Conservation (phyloP, 2,329 filamentous ascomycete species). For the Nothophoma quercina region DNA sequence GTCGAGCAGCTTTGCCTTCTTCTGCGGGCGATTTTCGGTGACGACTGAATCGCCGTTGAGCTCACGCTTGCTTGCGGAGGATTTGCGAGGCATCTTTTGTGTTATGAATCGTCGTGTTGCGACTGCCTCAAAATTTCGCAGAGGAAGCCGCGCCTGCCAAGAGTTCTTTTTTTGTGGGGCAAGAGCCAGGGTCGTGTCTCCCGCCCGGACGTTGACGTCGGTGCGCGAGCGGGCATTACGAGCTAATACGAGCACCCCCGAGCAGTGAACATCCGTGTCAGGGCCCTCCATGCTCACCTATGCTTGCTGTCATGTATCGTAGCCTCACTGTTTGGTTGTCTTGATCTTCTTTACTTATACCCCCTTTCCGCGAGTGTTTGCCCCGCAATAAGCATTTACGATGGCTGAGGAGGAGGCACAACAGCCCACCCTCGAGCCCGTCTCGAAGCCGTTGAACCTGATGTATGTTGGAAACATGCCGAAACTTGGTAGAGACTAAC, state of each 20-base stretch:
- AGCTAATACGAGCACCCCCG: constrained; percentile 19
- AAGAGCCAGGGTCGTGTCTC: constrained; percentile 1
- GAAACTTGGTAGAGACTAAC: constrained; percentile 11
- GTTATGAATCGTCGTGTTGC: constrained; percentile 9
- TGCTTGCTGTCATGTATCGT: constrained; percentile 24
- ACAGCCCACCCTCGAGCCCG: constrained; percentile 47
- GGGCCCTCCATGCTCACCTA: constrained; percentile 14
- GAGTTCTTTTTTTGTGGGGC: constrained; percentile 22
- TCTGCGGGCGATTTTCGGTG: constrained; percentile 38
- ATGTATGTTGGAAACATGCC: constrained; percentile 44
- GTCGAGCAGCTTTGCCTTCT: constrained; percentile 49
- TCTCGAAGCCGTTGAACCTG: constrained; percentile 51
- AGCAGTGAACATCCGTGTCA: constrained; percentile 16
- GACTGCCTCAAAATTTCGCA: constrained; percentile 35
- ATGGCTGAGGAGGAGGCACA: constrained; percentile 48
- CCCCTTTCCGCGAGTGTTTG: constrained; percentile 1
- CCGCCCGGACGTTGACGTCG: constrained; percentile 30
- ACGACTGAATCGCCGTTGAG: constrained; percentile 24
- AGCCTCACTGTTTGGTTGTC: constrained; percentile 28
- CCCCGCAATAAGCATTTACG: constrained; percentile 1
- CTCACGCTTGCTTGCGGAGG: constrained; percentile 39
- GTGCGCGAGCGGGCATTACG: constrained; percentile 24
- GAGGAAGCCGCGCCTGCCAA: constrained; percentile 22
- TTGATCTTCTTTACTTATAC: constrained; percentile 17
- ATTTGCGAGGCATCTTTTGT: constrained; percentile 33